phyloP scores from a whole-genome alignment of 2,329 filamentous ascomycete genomes.

The Tolypocladium inflatum region DNA sequence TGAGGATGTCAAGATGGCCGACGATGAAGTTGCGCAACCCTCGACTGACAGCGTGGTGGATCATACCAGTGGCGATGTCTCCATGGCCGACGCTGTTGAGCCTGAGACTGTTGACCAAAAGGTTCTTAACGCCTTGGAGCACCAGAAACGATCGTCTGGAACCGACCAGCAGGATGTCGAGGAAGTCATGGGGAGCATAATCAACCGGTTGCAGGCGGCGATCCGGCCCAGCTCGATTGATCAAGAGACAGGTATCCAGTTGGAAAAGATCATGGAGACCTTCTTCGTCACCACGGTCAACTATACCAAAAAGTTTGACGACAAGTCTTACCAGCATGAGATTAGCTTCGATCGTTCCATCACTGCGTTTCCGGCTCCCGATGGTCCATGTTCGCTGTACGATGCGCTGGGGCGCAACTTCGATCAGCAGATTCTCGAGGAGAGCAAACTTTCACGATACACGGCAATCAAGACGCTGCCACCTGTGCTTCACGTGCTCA shows the following conservation, averaged over 20 bases:
- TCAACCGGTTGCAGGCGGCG: slow-evolving; percentile 83
- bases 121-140: slow-evolving; percentile 34
- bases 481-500: slow-evolving; percentile 79
- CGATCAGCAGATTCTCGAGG: slow-evolving; percentile 65
- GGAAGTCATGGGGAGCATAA: slow-evolving; percentile 87
- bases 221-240: slow-evolving; percentile 62
- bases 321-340: slow-evolving; percentile 29
- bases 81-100: slow-evolving; percentile 21
- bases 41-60: neutral
- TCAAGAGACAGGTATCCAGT: slow-evolving; percentile 59
- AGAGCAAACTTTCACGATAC: slow-evolving; percentile 53
- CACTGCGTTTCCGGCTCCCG: slow-evolving; percentile 46
- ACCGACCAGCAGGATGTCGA: slow-evolving; percentile 87
- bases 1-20: slow-evolving; percentile 1
- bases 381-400: slow-evolving; percentile 57
- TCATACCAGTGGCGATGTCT: slow-evolving; percentile 10
- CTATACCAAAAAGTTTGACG: slow-evolving; percentile 44
- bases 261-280: slow-evolving; percentile 67
- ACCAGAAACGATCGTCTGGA: slow-evolving; percentile 36
- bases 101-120: slow-evolving; percentile 33
- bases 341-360: slow-evolving; percentile 52
- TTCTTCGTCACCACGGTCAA: slow-evolving; percentile 55
- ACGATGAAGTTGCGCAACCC: neutral
- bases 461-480: slow-evolving; percentile 68
- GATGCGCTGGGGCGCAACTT: slow-evolving; percentile 79